phyloP scores from a whole-genome alignment of 2,329 filamentous ascomycete genomes.

The Botrytis fragariae region DNA sequence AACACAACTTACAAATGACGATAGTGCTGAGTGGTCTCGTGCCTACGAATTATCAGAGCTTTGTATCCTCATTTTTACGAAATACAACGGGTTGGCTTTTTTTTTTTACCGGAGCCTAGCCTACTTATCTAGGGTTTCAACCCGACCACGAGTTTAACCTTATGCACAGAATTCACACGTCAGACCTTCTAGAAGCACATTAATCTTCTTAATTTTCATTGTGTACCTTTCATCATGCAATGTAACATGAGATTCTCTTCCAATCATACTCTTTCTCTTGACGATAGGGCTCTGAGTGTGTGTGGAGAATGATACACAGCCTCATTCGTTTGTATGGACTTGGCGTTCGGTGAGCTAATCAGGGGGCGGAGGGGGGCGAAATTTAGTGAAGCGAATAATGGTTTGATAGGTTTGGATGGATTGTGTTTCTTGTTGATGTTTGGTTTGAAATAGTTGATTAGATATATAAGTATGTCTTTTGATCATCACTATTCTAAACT shows the following conservation, averaged over 20 bases:
- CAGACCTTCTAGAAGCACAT: neutral
- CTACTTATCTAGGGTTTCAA: neutral
- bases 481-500: neutral
- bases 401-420: neutral
- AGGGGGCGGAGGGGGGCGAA: neutral
- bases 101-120: neutral
- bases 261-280: neutral
- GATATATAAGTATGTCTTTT: neutral
- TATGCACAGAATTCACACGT: neutral
- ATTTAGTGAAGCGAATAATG: neutral
- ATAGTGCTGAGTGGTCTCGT: neutral
- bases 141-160: neutral
- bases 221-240: neutral
- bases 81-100: neutral
- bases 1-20: neutral
- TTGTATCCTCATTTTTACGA: neutral
- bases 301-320: neutral
- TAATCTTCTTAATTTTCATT: neutral
- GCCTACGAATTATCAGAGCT: neutral
- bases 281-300: neutral
- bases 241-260: neutral
- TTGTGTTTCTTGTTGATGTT: neutral
- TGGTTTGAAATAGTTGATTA: neutral
- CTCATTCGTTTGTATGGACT: neutral
- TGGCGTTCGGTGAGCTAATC: neutral